These are phyloP conservation scores for Russula brevipes DNA, from an alignment of 768 basidiomycete genomes.

Conservation along the genomic window DNA sequence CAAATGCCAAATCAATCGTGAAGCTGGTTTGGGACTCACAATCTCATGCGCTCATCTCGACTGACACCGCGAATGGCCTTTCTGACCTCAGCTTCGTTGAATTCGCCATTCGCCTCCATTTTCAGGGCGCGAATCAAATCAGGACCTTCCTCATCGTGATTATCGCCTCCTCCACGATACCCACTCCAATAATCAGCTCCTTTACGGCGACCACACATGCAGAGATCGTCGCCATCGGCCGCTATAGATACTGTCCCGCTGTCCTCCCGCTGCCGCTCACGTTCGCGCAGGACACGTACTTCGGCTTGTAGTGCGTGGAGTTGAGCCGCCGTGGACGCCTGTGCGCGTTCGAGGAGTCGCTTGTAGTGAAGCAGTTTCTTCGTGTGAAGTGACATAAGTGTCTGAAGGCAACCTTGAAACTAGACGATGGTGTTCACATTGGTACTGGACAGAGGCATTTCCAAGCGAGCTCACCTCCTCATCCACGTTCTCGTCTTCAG, in stretches of 20 bases:
- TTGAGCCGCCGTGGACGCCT: constrained; percentile 73
- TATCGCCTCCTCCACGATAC: constrained; percentile 46
- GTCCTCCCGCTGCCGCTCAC: constrained; percentile 31
- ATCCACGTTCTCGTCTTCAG: constrained; percentile 56
- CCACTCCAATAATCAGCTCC: constrained; percentile 69
- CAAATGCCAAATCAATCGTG: constrained; percentile 15
- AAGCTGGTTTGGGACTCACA: constrained; percentile 46
- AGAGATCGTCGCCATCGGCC: constrained; percentile 32
- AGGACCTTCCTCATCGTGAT: constrained; percentile 44
- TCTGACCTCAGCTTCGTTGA: constrained; percentile 66
- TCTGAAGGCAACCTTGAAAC: constrained; percentile 43
- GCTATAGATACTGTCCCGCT: constrained; percentile 21
- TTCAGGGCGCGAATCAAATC: constrained; percentile 48
- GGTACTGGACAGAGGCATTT: constrained; percentile 1
- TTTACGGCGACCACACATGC: constrained; percentile 57
- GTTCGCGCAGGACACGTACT: constrained; percentile 56
- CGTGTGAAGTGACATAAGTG: constrained; percentile 40
- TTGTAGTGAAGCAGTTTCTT: constrained; percentile 68
- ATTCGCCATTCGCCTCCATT: constrained; percentile 46
- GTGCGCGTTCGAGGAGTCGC: constrained; percentile 73
- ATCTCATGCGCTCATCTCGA: constrained; percentile 63
- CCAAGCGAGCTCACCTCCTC: constrained; percentile 50
- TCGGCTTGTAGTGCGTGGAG: constrained; percentile 84
- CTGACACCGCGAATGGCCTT: constrained; percentile 56
- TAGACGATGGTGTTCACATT: constrained; percentile 24